These are phyloP conservation scores for Candida nonsorbophila DNA, from an alignment of 805 yeast species.

Conservation along the genomic window DNA sequence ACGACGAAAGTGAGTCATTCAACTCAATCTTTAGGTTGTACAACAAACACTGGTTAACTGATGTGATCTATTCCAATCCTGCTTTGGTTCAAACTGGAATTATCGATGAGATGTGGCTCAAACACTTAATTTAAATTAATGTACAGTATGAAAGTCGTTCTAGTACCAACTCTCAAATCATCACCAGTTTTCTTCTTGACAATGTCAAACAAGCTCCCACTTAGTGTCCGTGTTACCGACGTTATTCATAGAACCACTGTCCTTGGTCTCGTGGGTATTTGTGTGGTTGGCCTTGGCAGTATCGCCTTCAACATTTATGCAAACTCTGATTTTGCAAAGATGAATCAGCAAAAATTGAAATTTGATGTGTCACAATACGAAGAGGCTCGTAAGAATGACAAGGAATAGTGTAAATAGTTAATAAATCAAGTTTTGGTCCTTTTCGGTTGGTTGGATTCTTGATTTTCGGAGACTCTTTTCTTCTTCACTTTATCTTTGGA, in stretches of 20 bases:
- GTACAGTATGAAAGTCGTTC: neutral
- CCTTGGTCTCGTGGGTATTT: conserved; percentile 35
- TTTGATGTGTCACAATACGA: conserved; percentile 29
- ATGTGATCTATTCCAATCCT: conserved; percentile 36
- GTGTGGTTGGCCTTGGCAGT: conserved; percentile 35
- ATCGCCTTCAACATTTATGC: conserved; percentile 35
- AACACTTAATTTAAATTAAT: conserved; percentile 24
- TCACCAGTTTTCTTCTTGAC: conserved; percentile 2
- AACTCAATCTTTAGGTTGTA: conserved; percentile 28
- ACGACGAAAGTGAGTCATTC: conserved; percentile 15
- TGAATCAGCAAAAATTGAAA: conserved; percentile 35
- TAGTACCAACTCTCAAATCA: conserved; percentile 1
- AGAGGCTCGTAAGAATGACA: conserved; percentile 15
- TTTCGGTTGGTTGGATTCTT: too few relatives aligned
- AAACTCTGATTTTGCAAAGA: conserved; percentile 38
- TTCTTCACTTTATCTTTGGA: conserved; percentile 10
- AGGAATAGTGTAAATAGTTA: conserved; percentile 1
- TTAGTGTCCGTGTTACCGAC: conserved; percentile 40
- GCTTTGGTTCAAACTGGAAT: conserved; percentile 29
- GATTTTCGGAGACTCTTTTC: too few relatives aligned
- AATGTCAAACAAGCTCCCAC: conserved; percentile 28
- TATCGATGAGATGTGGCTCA: conserved; percentile 31
- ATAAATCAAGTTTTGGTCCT: neutral
- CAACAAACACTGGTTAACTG: conserved; percentile 37
- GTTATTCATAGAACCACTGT: conserved; percentile 38